phyloP scores from a whole-genome alignment of 768 basidiomycete genomes.

The Tricholoma terreum region DNA sequence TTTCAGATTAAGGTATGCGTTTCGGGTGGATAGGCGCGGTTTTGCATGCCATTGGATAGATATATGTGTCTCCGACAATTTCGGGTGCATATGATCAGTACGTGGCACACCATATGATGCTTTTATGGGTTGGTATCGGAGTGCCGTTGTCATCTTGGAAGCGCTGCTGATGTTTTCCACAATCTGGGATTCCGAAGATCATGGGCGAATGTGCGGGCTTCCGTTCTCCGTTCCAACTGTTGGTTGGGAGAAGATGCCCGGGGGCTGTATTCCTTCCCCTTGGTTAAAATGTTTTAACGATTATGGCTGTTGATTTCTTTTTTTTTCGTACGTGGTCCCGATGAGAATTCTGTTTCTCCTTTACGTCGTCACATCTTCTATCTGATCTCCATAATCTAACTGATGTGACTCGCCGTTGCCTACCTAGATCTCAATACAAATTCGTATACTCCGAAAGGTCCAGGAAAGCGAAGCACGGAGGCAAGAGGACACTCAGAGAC shows the following conservation, averaged over 20 bases:
- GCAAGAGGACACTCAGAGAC: not conserved
- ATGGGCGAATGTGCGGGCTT: not conserved
- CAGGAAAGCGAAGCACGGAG: not conserved
- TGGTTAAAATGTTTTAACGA: no score
- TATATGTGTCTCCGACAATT: not conserved
- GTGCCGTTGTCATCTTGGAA: not conserved
- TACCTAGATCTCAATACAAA: not conserved
- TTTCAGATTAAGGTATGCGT: no score
- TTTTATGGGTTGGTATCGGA: not conserved
- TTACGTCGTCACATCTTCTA: not conserved
- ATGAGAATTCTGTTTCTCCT: not conserved
- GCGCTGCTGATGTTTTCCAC: not conserved
- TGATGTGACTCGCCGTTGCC: not conserved
- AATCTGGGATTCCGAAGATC: not conserved
- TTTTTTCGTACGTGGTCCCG: no score
- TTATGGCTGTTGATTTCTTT: no score
- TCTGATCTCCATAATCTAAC: constrained; percentile 1
- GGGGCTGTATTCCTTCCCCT: no score
- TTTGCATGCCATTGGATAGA: not conserved
- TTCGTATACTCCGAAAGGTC: not conserved
- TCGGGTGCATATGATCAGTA: not conserved
- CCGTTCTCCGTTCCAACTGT: not conserved
- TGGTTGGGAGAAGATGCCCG: no score
- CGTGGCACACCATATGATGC: not conserved
- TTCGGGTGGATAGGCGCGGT: no score